A percentile compares a stretch with the other conserved stretches of the same genome.
Evolutionary conservation across 192 early-diverging fungal genomes (phyloP).

Genomic region (Cetraspora pellucida): DNA sequence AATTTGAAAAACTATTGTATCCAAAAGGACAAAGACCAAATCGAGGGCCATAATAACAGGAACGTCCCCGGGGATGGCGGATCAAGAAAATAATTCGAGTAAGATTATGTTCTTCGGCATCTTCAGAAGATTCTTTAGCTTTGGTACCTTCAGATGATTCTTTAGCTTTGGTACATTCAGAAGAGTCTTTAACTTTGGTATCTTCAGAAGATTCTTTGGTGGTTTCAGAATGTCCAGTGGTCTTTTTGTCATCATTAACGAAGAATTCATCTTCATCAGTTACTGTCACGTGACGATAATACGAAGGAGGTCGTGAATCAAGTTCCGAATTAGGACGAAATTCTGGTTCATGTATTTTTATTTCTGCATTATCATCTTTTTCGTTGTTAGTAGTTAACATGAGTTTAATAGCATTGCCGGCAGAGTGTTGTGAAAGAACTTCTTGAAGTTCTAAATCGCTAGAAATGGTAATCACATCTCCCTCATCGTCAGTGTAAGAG

Average conservation of each 20-base stretch:
- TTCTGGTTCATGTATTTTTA: background rate
- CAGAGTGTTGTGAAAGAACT: background rate
- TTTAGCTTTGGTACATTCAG: background rate
- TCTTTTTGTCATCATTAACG: no score
- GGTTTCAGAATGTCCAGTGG: background rate
- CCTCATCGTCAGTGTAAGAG: conserved; percentile 25
- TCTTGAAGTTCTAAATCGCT: conserved; percentile 14
- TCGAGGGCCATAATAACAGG: background rate
- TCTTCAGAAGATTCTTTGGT: background rate
- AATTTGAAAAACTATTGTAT: background rate
- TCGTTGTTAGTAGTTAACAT: background rate
- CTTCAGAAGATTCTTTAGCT: background rate
- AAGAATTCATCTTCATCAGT: background rate
- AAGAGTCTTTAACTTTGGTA: background rate
- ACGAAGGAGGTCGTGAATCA: background rate
- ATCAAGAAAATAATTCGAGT: background rate
- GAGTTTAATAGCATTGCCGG: background rate
- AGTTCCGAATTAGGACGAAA: background rate
- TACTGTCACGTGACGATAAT: background rate
- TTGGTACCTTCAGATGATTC: background rate
- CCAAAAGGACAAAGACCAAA: background rate
- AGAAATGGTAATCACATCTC: conserved; percentile 23
- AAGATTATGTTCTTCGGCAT: background rate
- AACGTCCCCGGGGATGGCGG: background rate
- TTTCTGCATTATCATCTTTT: background rate